These are phyloP conservation scores for Ajuga chamaepitys DNA, from an alignment of 257 asterid genomes.

Conservation along the genomic window DNA sequence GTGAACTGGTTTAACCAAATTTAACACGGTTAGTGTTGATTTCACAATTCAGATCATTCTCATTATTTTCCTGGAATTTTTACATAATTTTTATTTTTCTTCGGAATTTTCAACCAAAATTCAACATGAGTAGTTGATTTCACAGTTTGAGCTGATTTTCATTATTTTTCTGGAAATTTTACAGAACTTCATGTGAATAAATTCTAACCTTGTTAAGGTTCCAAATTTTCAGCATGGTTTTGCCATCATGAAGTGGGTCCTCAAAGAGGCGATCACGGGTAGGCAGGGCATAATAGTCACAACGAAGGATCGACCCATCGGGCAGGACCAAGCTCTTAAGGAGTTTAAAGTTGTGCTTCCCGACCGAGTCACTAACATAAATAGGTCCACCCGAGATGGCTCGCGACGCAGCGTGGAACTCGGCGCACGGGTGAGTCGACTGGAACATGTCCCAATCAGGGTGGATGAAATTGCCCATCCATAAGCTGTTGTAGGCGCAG, in stretches of 20 bases:
- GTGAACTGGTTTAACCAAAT: conserved; percentile 40
- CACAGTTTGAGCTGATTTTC: too few relatives aligned
- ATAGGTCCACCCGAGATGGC: conserved; percentile 99
- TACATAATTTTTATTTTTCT: neutral
- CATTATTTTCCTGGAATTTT: too few relatives aligned
- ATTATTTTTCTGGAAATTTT: too few relatives aligned
- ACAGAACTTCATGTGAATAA: too few relatives aligned
- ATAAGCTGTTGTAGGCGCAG: conserved; percentile 88
- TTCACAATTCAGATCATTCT: too few relatives aligned
- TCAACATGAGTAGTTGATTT: too few relatives aligned
- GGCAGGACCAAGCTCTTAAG: conserved; percentile 67
- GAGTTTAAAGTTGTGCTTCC: conserved; percentile 66
- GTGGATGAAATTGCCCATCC: conserved; percentile 96
- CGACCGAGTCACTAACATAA: conserved; percentile 73
- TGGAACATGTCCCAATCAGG: conserved; percentile 99
- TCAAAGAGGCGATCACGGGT: conserved; percentile 78
- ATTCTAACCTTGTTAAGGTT: conserved; percentile 64
- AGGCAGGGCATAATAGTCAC: conserved; percentile 73
- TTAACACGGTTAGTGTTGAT: too few relatives aligned
- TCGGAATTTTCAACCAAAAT: too few relatives aligned
- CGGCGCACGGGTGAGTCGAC: conserved; percentile 90
- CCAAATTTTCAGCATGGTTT: conserved; percentile 90
- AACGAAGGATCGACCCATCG: conserved; percentile 72
- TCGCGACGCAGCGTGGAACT: conserved; percentile 88
- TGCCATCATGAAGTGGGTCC: conserved; percentile 81